phyloP scores from a whole-genome alignment of 306 rosid genomes.

The Trifolium repens region DNA sequence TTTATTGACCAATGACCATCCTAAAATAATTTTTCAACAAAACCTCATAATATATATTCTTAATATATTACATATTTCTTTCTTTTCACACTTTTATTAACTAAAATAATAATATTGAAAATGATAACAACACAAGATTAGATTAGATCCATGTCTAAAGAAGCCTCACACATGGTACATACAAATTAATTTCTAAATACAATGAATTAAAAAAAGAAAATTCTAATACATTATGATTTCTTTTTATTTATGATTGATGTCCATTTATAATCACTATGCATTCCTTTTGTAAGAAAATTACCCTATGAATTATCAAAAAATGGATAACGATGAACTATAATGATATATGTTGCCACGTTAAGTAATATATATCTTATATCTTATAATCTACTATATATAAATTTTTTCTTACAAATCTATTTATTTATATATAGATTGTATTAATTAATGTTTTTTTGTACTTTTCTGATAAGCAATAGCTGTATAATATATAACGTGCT shows the following conservation, averaged over 20 bases:
- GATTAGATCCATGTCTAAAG: neutral
- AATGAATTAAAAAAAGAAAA: neutral
- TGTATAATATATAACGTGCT: neutral
- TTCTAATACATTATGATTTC: neutral
- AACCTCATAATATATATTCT: neutral
- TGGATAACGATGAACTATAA: neutral
- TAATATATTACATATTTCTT: neutral
- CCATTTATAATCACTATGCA: neutral
- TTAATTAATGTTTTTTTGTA: neutral
- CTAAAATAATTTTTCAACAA: neutral
- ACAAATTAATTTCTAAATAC: neutral
- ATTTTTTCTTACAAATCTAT: no score
- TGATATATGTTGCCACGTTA: neutral
- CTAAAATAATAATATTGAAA: neutral
- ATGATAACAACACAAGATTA: no score
- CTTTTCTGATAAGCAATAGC: neutral
- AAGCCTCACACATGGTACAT: neutral
- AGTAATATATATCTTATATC: neutral
- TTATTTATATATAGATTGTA: neutral
- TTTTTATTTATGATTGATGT: neutral
- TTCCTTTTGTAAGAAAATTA: neutral
- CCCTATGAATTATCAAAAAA: neutral
- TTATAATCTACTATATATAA: no score
- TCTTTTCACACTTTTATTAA: neutral
- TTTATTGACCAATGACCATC: neutral